These are phyloP conservation scores for Peterozyma xylosa DNA, from an alignment of 805 yeast genomes.

Conservation along the genomic window DNA sequence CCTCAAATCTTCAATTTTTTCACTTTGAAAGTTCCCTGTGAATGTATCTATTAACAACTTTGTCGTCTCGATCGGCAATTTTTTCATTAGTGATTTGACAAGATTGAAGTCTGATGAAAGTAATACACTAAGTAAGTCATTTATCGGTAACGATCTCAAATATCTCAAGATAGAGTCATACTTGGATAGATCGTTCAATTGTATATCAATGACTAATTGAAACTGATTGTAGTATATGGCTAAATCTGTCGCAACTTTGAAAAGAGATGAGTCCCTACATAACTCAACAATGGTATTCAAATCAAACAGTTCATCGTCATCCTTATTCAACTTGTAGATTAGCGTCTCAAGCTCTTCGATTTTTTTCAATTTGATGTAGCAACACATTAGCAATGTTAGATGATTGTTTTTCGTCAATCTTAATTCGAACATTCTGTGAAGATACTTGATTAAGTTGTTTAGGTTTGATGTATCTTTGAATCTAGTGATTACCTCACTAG, in stretches of 20 bases:
- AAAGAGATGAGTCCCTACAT: slow-evolving; percentile 67
- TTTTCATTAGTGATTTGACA: slow-evolving; percentile 57
- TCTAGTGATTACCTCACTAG: slow-evolving; percentile 72
- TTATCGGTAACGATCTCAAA: slow-evolving; percentile 61
- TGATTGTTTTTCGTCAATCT: slow-evolving; percentile 69
- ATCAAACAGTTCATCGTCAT: slow-evolving; percentile 45
- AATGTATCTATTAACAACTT: slow-evolving; percentile 77
- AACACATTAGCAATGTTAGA: slow-evolving; percentile 68
- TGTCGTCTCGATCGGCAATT: slow-evolving; percentile 74
- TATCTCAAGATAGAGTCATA: slow-evolving; percentile 55
- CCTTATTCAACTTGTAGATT: slow-evolving; percentile 30
- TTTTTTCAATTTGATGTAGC: slow-evolving; percentile 70
- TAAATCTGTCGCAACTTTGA: slow-evolving; percentile 56
- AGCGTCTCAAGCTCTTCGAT: slow-evolving; percentile 50
- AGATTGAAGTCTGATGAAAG: slow-evolving; percentile 36
- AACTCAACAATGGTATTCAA: slow-evolving; percentile 58
- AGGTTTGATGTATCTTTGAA: slow-evolving; percentile 75
- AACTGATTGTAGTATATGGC: slow-evolving; percentile 71
- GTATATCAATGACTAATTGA: slow-evolving; percentile 67
- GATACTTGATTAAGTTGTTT: slow-evolving; percentile 50
- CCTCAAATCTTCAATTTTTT: slow-evolving; percentile 14
- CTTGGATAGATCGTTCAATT: slow-evolving; percentile 56
- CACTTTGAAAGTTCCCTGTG: slow-evolving; percentile 72
- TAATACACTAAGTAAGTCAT: slow-evolving; percentile 69
- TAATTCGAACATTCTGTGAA: slow-evolving; percentile 50